These are phyloP conservation scores for Eudorina sp. DNA, from an alignment of 139 green algal genomes.

Conservation along the genomic window DNA sequence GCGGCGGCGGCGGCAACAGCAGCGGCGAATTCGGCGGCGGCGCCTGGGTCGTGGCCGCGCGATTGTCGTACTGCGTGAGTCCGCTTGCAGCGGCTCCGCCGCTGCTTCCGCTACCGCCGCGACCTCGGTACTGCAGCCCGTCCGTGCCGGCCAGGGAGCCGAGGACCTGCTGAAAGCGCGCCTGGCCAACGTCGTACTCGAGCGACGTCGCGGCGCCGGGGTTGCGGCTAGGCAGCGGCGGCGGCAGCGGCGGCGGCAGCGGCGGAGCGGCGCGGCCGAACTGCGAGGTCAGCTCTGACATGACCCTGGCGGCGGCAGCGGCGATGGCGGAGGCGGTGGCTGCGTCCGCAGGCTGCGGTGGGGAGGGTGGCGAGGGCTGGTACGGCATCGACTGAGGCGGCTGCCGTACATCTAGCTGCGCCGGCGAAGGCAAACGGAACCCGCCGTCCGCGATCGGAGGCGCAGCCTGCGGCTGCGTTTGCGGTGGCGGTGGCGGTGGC, in stretches of 20 bases:
- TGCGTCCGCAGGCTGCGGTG: background rate
- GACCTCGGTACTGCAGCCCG: background rate
- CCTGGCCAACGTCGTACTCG: background rate
- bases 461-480: too few relatives aligned
- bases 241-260: background rate
- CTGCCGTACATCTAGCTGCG: too few relatives aligned
- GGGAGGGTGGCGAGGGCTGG: background rate
- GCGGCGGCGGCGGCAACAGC: background rate
- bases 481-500: too few relatives aligned
- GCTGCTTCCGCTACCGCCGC: background rate
- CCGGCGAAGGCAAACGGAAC: too few relatives aligned
- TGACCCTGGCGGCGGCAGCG: background rate
- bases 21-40: background rate
- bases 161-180: background rate
- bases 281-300: background rate
- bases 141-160: background rate
- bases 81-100: background rate
- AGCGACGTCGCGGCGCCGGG: background rate
- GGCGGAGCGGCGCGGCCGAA: background rate
- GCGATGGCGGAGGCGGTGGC: background rate
- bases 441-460: too few relatives aligned
- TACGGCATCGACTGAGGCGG: background rate
- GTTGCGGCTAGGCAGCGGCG: background rate
- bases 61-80: background rate
- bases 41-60: background rate